Evolutionary conservation across 2,329 filamentous ascomycete species (phyloP).

Genomic region (Neopestalotiopsis clavispora): DNA sequence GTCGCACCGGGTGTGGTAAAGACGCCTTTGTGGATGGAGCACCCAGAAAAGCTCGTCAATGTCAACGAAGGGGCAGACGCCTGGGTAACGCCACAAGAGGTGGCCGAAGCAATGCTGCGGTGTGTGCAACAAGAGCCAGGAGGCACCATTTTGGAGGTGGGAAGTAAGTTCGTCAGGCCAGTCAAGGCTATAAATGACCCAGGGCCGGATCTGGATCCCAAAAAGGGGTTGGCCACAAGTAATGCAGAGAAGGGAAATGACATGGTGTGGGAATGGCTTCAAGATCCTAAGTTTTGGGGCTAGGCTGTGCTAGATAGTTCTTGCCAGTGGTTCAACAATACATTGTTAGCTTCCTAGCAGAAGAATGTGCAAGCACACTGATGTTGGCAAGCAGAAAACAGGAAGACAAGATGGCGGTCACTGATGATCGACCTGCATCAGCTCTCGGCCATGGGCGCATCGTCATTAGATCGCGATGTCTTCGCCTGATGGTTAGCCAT

Average conservation of each 20-base stretch:
- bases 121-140: constrained; percentile 41
- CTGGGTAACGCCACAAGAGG: constrained; percentile 48
- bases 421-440: too few species aligned
- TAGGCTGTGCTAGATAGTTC: not conserved
- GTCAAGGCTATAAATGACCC: constrained; percentile 43
- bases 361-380: too few species aligned
- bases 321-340: not conserved
- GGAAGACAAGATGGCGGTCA: too few species aligned
- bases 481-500: constrained; percentile 23
- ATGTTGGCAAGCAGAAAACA: too few species aligned
- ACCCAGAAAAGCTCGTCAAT: constrained; percentile 46
- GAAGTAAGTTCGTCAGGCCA: constrained; percentile 33
- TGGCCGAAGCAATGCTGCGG: constrained; percentile 49
- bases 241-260: not conserved
- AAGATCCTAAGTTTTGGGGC: not conserved
- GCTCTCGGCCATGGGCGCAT: not conserved
- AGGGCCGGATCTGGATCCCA: constrained; percentile 36
- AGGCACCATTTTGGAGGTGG: constrained; percentile 49
- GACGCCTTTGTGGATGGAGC: constrained; percentile 51
- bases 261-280: not conserved
- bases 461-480: not conserved
- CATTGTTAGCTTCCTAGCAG: too few species aligned
- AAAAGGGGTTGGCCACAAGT: constrained; percentile 9
- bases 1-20: constrained; percentile 49
- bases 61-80: constrained; percentile 39